Evolutionary conservation across 2,329 filamentous ascomycete species (phyloP), one percentile per base, ranked within the genome.

Genomic region (Phaeosphaeria sp.): DNA sequence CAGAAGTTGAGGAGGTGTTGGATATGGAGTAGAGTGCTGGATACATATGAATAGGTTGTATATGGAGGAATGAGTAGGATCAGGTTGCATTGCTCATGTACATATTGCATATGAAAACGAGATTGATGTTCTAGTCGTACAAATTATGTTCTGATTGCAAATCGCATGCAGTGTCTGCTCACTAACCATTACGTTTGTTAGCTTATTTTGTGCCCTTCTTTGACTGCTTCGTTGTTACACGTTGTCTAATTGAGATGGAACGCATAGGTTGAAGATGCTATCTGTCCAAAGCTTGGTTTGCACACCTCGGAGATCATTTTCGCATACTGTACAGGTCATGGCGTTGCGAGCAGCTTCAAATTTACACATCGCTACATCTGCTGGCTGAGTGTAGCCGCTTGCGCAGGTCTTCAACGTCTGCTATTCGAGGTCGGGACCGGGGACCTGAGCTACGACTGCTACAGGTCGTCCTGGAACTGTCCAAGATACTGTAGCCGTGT

Each of bases 1-100:
- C 47, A n/a, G 43, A 53, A 23, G 49, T 55, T 27, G 43, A 43
- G 36, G 52, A 44, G 18, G 33, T 18, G 11, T n/a, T 49, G 36
- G 33, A 33, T 21, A 15, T 18, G 30, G 44, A 54, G 52, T 54
- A 47, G 25, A 20, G 25, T 10, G 17, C 17, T 49, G 15, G 42
- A 20, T 10, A 44, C 10, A 18, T 6, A 6, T 44, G 7, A 44
- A 17, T 42, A 9, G 25, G 9, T 27, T 27, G 25, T 15, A 36
- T 13, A 36, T 36, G 30, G 30, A 36, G 3, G 11, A 3, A 36
- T 36, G 30, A 13, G 7, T 7, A 36, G 13, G 30, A 11, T 7
- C 13, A 11, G 5, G 13, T 7, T 36, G 30, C 6, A 36, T 36
- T 36, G 30, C 5, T 36, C 13, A 7, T 36, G 30, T 36, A 36